phyloP scores from a whole-genome alignment of 192 early-diverging fungal species.

The Spizellomyces sp. region DNA sequence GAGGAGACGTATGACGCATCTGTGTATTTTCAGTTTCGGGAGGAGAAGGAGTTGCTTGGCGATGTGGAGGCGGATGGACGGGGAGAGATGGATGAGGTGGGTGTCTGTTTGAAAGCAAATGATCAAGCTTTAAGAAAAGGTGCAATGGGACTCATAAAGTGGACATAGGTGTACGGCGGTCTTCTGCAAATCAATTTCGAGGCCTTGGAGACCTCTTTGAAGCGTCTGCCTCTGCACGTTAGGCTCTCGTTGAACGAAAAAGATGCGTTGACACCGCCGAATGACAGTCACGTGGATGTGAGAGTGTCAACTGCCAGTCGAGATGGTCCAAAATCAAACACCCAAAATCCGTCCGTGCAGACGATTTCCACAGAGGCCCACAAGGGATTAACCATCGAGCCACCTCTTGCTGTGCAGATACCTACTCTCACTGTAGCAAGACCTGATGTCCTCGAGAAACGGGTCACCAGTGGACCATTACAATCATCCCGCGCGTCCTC shows the following conservation, averaged over 20 bases:
- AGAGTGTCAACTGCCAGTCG: background rate
- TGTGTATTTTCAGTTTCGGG: constrained; percentile 21
- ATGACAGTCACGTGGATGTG: background rate
- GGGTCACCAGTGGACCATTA: too few relatives aligned
- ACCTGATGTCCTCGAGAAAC: too few relatives aligned
- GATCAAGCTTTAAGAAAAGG: background rate
- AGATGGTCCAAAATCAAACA: background rate
- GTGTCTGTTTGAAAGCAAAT: background rate
- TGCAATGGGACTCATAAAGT: background rate
- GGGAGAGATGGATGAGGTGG: constrained; percentile 9
- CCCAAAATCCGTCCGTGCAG: background rate
- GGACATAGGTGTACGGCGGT: background rate
- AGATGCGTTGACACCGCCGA: background rate
- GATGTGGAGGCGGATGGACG: background rate
- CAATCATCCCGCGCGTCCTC: too few relatives aligned
- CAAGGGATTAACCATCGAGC: background rate
- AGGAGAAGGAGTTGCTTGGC: constrained; percentile 17
- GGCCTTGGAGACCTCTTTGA: constrained; percentile 13
- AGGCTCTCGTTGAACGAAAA: constrained; percentile 6
- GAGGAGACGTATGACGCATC: constrained; percentile 19
- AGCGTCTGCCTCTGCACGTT: constrained; percentile 11
- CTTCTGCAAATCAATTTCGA: constrained; percentile 17
- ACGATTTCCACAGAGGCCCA: background rate
- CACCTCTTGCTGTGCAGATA: background rate
- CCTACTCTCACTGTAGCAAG: too few relatives aligned